Conservation (phyloP, 2,329 filamentous ascomycete species). For the Rosellinia necatrix region DNA sequence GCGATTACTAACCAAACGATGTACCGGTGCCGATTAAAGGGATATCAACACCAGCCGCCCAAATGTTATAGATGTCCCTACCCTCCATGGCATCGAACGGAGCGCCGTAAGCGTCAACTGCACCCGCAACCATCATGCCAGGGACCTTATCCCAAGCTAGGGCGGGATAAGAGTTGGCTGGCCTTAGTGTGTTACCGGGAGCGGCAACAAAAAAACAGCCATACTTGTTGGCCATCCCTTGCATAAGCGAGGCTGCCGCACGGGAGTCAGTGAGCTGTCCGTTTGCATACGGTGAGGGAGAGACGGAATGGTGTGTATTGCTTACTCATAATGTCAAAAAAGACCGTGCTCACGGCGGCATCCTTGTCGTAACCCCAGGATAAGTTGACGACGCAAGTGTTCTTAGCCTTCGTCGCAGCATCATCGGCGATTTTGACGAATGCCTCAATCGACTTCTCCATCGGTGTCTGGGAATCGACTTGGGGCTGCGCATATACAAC, state of each 20-base stretch:
- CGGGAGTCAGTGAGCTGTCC: no score
- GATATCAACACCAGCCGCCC: not conserved
- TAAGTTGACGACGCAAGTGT: slow-evolving; percentile 10
- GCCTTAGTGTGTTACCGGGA: not conserved
- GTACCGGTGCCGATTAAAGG: slow-evolving; percentile 1
- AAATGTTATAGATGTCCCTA: not conserved
- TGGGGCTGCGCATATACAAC: no score
- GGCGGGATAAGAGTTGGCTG: not conserved
- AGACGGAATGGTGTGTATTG: not conserved
- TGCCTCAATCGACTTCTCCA: slow-evolving; percentile 3
- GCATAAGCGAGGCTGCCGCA: not conserved
- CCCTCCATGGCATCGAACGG: not conserved
- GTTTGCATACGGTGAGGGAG: no score
- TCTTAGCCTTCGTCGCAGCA: not conserved
- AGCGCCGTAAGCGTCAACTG: not conserved
- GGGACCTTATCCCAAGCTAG: not conserved
- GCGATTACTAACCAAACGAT: slow-evolving; percentile 1
- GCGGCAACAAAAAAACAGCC: slow-evolving; percentile 2
- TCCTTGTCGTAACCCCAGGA: not conserved
- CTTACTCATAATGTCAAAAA: not conserved
- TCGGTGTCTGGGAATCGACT: no score
- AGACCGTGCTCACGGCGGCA: not conserved
- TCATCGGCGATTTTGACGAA: not conserved
- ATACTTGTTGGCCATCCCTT: not conserved
- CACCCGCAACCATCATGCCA: slow-evolving; percentile 4